Conservation (phyloP, 164 flowering plant genomes). For the Macadamia tetraphylla region DNA sequence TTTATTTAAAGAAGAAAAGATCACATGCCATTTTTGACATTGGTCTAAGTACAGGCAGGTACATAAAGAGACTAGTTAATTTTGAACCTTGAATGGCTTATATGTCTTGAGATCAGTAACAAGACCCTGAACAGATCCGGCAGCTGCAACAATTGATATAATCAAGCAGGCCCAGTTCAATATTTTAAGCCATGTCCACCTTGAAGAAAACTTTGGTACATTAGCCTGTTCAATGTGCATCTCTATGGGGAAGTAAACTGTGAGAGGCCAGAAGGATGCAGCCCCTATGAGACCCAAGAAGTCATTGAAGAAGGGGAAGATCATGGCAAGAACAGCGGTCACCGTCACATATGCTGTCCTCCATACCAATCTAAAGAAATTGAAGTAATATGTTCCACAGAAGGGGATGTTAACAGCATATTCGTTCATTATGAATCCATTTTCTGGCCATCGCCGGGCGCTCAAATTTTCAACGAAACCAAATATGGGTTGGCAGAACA, state of each 20-base stretch:
- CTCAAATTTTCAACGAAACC: conserved; percentile 45
- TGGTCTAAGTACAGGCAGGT: no score
- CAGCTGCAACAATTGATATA: conserved; percentile 63
- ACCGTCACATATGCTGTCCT: conserved; percentile 61
- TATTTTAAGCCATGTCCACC: conserved; percentile 65
- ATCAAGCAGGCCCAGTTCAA: conserved; percentile 63
- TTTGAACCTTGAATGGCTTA: conserved; percentile 50
- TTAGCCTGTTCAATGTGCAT: conserved; percentile 66
- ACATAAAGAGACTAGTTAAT: conserved; percentile 3
- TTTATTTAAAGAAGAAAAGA: no score
- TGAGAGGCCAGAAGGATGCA: conserved; percentile 68
- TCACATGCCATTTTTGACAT: no score
- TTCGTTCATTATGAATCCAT: conserved; percentile 45
- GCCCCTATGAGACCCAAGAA: conserved; percentile 78
- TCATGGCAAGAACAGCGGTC: conserved; percentile 69
- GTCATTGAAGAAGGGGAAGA: conserved; percentile 83
- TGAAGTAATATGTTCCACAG: conserved; percentile 33
- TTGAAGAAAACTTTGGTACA: conserved; percentile 37
- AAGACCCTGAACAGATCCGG: conserved; percentile 73
- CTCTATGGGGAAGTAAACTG: conserved; percentile 86
- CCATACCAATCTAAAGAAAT: conserved; percentile 64
- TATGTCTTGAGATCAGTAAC: conserved; percentile 34
- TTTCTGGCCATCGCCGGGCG: conserved; percentile 47
- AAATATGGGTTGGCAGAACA: conserved; percentile 70
- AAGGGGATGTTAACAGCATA: conserved; percentile 35